Evolutionary conservation across 2,329 filamentous ascomycete genomes (phyloP).

Genomic region (Diaporthe ampelina): DNA sequence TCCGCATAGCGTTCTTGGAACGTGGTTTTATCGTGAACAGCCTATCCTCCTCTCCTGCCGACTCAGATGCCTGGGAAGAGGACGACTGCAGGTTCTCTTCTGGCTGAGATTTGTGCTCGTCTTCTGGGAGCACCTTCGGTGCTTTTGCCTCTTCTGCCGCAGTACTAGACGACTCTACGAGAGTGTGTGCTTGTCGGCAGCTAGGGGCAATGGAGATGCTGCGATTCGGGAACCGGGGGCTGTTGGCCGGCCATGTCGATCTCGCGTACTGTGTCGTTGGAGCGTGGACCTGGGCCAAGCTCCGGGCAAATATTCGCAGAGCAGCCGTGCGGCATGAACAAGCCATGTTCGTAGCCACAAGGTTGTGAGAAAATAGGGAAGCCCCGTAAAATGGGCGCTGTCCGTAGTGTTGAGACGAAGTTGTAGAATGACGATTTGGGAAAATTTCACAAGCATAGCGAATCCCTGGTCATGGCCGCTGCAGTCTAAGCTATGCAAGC

Average conservation of each 20-base stretch:
- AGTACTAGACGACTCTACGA: not conserved
- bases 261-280: slow-evolving; percentile 39
- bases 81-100: not conserved
- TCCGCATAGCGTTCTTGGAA: slow-evolving; percentile 6
- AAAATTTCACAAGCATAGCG: slow-evolving; percentile 9
- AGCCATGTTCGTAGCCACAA: slow-evolving; percentile 53
- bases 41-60: not conserved
- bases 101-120: not conserved
- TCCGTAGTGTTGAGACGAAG: not conserved
- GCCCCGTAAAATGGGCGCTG: not conserved
- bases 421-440: slow-evolving; percentile 18
- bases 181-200: slow-evolving; percentile 12
- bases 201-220: not conserved
- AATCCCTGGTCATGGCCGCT: slow-evolving; percentile 6
- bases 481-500: not conserved
- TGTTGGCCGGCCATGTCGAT: slow-evolving; percentile 27
- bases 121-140: not conserved
- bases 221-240: not conserved
- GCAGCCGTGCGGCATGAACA: slow-evolving; percentile 63
- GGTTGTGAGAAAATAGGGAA: not conserved
- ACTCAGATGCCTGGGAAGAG: not conserved
- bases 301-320: slow-evolving; percentile 63
- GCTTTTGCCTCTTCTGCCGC: not conserved
- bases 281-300: slow-evolving; percentile 57
- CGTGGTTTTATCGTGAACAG: not conserved